These are phyloP conservation scores for Triangularia verruculosa DNA, from an alignment of 2,329 filamentous ascomycete species.

Conservation along the genomic window DNA sequence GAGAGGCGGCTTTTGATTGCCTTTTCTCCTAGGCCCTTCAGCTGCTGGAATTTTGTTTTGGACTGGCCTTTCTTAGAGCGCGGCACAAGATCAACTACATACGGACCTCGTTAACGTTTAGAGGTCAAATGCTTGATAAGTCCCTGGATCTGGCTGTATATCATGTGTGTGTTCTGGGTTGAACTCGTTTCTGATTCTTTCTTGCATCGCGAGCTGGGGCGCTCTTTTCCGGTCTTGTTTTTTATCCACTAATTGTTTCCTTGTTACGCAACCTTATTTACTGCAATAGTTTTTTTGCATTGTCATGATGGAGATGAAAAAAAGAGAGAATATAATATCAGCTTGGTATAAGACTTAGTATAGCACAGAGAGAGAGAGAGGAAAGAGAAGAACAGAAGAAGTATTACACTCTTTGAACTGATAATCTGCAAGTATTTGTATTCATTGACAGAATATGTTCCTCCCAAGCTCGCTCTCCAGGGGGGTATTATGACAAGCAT, in stretches of 20 bases:
- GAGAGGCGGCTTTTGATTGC: no score
- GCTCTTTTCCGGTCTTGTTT: constrained; percentile 20
- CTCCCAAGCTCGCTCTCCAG: neutral
- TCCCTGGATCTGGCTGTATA: neutral
- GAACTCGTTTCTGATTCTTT: neutral
- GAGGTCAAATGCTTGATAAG: no score
- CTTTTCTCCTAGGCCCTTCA: no score
- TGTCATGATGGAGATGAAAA: constrained; percentile 3
- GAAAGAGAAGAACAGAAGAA: neutral
- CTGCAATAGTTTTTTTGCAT: neutral
- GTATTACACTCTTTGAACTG: neutral
- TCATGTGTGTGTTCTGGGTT: neutral
- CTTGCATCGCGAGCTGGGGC: neutral
- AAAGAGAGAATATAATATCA: neutral
- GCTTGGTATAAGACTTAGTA: constrained; percentile 1
- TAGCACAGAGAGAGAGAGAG: neutral
- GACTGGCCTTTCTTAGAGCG: no score
- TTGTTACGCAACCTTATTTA: constrained; percentile 1
- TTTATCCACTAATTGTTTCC: constrained; percentile 3
- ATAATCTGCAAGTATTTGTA: neutral
- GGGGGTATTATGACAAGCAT: neutral
- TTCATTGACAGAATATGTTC: neutral
- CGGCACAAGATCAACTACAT: no score
- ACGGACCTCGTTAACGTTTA: no score
- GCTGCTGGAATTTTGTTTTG: no score